phyloP scores from a whole-genome alignment of 768 basidiomycete species.

The Suillus americanus region DNA sequence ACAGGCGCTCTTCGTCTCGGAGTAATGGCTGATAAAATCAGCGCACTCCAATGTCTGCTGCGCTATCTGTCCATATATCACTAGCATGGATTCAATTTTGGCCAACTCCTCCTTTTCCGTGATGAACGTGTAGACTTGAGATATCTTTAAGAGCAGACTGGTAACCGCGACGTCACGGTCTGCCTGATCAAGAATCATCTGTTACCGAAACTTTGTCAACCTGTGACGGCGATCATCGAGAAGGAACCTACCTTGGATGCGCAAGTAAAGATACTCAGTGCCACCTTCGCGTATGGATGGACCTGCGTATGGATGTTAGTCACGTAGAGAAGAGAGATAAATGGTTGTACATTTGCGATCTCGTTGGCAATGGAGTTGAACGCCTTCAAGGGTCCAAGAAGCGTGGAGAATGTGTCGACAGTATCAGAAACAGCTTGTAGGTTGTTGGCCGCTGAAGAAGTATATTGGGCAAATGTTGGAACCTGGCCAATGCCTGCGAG shows the following conservation, averaged over 20 bases:
- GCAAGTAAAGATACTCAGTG: neutral
- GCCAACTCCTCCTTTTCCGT: constrained; percentile 1
- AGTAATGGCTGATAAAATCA: constrained; percentile 28
- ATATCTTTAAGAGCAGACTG: neutral
- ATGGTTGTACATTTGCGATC: neutral
- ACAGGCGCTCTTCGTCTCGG: constrained; percentile 23
- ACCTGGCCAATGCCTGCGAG: neutral
- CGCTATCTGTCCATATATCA: neutral
- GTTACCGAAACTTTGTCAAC: neutral
- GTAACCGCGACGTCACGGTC: neutral
- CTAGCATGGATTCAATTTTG: neutral
- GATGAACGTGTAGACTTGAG: neutral
- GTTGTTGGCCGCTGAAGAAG: neutral
- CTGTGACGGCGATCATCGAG: neutral
- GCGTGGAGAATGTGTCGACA: neutral
- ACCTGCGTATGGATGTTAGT: neutral
- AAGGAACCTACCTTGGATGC: neutral
- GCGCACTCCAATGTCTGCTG: constrained; percentile 25
- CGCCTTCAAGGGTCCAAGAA: neutral
- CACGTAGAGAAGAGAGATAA: neutral
- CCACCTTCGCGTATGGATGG: neutral
- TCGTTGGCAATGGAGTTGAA: neutral
- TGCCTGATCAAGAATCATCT: neutral
- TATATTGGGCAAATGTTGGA: no score
- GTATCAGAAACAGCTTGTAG: neutral